Base-by-base conservation (phyloP, 1,139 yeast species). In the Meyerozyma athensensis region DNA sequence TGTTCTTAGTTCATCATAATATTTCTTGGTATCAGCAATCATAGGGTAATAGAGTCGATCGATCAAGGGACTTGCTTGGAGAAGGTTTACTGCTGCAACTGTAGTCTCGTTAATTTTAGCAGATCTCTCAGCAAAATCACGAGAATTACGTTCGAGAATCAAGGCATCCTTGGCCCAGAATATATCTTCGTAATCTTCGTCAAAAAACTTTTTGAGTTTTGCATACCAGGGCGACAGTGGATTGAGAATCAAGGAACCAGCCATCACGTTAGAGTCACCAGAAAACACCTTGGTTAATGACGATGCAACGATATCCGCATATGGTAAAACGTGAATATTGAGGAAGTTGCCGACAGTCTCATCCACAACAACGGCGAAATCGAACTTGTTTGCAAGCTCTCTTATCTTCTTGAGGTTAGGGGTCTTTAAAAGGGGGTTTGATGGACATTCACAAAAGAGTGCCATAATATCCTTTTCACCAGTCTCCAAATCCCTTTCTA, bases 121-220 rank as follows among this genome's bases (percentile, higher is more conserved):
- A 13, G 89, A 82, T 50, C 97, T 72, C 26, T 67, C 66, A 19
- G 76, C 79, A 56, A 86, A 90, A 59, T 90, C 97, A 46, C 97
- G 77, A 4, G 96, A 86, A 63, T 92, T 92, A 55, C 97, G 75
- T 58, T 92, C 98, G 56, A 92, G 65, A 53, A 85, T 85, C 41
- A 92, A 79, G 1, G 96, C 96, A 61, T 92, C 98, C 61, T 90
- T 96, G 18, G 81, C 86, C 97, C 97, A 92, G 47, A 86, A 74
- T 7, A 72, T 61, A 53, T 90, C 96, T 47, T 76, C 84, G 54
- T 83, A 94, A 31, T 69, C 65, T 5, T 65, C 64, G 43, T 72
- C 55, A 52, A 82, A 68, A 44, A 74, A 74, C 19, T 58, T 45
- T 53, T 82, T 81, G 38, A 90, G 72, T 30, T 49, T 48, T 1